A percentile compares a stretch with the other conserved stretches of the same genome.
These are phyloP conservation scores for Xerocomellus dryophilus DNA, from an alignment of 768 basidiomycete genomes.

Conservation along the genomic window DNA sequence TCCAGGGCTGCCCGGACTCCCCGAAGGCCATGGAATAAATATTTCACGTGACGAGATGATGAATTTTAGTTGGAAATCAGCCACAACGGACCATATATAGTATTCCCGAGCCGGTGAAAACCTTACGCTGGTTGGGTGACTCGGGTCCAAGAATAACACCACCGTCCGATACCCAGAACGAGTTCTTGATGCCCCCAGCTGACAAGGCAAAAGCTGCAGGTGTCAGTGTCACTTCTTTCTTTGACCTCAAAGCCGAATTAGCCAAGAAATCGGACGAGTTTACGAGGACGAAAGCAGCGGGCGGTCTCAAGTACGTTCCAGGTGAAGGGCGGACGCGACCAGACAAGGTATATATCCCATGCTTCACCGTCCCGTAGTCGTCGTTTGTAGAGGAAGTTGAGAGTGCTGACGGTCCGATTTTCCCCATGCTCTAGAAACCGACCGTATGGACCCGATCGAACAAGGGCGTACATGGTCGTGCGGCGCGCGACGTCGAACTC, in stretches of 20 bases:
- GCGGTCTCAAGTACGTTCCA: constrained; percentile 46
- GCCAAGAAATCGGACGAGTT: constrained; percentile 55
- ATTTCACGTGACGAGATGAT: no score
- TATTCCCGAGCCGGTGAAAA: no score
- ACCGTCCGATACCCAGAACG: constrained; percentile 6
- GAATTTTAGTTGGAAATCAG: no score
- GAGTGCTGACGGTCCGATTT: neutral
- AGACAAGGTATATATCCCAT: constrained; percentile 54
- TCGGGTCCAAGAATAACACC: no score
- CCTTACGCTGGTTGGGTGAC: no score
- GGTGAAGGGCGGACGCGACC: constrained; percentile 59
- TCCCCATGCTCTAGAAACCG: constrained; percentile 53
- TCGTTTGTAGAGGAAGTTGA: neutral
- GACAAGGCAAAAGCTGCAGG: constrained; percentile 64
- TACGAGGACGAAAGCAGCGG: constrained; percentile 59
- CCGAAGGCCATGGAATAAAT: no score
- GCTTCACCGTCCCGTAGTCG: neutral
- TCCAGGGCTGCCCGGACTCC: no score
- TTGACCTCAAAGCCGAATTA: constrained; percentile 71
- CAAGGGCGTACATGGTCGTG: constrained; percentile 65
- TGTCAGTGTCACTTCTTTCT: constrained; percentile 69
- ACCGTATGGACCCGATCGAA: constrained; percentile 76
- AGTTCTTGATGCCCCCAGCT: constrained; percentile 41
- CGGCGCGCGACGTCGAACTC: constrained; percentile 64
- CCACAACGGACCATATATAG: no score